These are phyloP conservation scores for Dendryphion nanum DNA, from an alignment of 2,329 filamentous ascomycete genomes.

Conservation along the genomic window DNA sequence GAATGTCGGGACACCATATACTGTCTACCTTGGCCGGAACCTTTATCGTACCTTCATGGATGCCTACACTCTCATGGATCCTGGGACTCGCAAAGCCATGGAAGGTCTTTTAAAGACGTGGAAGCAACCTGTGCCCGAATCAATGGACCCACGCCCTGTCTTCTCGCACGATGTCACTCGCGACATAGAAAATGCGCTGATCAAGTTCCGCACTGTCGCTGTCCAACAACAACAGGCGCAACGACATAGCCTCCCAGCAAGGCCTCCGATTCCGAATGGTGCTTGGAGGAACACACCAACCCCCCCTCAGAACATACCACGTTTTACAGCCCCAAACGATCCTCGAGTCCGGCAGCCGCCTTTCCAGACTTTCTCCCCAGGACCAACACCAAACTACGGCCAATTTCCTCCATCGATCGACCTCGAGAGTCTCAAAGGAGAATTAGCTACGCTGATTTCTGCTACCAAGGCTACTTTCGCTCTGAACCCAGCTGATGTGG, in stretches of 20 bases:
- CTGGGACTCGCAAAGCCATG: constrained; percentile 80
- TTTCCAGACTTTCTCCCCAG: no score
- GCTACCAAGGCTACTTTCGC: constrained; percentile 72
- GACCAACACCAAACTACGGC: constrained; percentile 23
- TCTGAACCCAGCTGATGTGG: constrained; percentile 71
- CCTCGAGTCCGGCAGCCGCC: constrained; percentile 39
- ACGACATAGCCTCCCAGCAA: constrained; percentile 38
- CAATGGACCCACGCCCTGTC: constrained; percentile 86
- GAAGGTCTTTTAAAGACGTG: constrained; percentile 97
- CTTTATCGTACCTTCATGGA: constrained; percentile 96
- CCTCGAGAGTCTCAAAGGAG: constrained; percentile 70
- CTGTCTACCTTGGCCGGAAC: constrained; percentile 87
- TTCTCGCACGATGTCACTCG: constrained; percentile 84
- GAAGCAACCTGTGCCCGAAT: constrained; percentile 95
- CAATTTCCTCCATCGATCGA: constrained; percentile 31
- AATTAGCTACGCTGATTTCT: constrained; percentile 76
- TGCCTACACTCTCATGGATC: constrained; percentile 86
- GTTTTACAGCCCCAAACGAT: constrained; percentile 32
- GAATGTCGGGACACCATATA: constrained; percentile 97
- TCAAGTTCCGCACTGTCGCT: constrained; percentile 70
- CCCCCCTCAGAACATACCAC: constrained; percentile 54
- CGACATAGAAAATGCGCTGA: constrained; percentile 90
- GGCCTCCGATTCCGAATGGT: constrained; percentile 44
- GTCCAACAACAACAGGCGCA: constrained; percentile 55
- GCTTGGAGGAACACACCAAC: constrained; percentile 73